Evolutionary conservation across 768 basidiomycete species (phyloP).

Genomic region (Trametes cubensis): DNA sequence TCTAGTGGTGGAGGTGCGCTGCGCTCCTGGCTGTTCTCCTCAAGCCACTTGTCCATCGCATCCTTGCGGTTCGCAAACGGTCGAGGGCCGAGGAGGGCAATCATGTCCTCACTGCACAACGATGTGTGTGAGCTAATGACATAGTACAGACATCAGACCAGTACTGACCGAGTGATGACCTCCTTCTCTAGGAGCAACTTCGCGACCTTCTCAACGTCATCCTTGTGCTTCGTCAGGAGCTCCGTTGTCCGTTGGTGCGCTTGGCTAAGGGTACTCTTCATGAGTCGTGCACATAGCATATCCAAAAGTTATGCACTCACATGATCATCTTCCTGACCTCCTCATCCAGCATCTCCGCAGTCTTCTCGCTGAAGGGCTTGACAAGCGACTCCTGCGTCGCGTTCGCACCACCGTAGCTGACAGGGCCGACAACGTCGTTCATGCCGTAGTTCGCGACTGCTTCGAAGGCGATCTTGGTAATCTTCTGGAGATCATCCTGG

Average conservation of each 20-base stretch:
- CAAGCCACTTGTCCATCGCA: constrained; percentile 98
- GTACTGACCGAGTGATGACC: constrained; percentile 82
- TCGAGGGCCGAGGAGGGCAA: constrained; percentile 75
- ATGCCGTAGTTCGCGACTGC: constrained; percentile 96
- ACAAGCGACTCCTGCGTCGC: constrained; percentile 87
- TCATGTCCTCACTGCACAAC: constrained; percentile 79
- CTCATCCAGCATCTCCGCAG: constrained; percentile 87
- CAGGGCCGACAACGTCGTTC: constrained; percentile 92
- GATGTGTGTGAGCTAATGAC: constrained; percentile 9
- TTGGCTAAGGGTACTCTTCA: constrained; percentile 41
- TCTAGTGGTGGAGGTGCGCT: constrained; percentile 71
- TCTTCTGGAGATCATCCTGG: constrained; percentile 97
- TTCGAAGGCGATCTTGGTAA: constrained; percentile 97
- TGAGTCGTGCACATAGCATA: constrained; percentile 6
- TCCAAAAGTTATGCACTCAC: constrained; percentile 39
- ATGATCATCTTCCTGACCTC: constrained; percentile 97
- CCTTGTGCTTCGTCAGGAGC: constrained; percentile 78
- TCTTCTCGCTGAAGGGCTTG: constrained; percentile 98
- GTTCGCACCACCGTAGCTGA: constrained; percentile 91
- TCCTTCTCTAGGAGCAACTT: constrained; percentile 90
- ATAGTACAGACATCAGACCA: neutral
- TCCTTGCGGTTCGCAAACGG: constrained; percentile 78
- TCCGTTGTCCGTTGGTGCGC: constrained; percentile 85
- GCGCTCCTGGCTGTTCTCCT: constrained; percentile 65
- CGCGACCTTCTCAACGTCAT: constrained; percentile 93